Conservation (phyloP, 169 alveolate species). For the Eimeria praecox region DNA sequence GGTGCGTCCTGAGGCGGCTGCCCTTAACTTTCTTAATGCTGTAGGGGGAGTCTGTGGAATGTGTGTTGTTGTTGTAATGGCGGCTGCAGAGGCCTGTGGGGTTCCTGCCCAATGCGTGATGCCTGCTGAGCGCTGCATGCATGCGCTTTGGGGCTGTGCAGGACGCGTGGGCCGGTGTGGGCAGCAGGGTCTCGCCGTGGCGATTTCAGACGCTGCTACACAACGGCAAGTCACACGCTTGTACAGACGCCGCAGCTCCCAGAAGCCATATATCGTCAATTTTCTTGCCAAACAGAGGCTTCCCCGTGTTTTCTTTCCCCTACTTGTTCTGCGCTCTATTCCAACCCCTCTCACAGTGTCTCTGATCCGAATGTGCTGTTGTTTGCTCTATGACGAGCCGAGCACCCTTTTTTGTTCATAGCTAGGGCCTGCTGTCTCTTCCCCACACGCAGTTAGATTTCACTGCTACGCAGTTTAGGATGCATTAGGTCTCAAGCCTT, state of each 20-base stretch:
- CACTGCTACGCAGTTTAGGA: too few species aligned
- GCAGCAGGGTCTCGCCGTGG: conserved; percentile 32
- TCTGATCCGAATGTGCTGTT: not conserved
- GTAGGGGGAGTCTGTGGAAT: not conserved
- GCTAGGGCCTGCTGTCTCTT: not conserved
- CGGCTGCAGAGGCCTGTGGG: not conserved
- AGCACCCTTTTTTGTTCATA: not conserved
- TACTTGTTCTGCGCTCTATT: not conserved
- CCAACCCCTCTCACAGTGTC: not conserved
- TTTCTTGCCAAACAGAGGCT: not conserved
- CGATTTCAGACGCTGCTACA: conserved; percentile 21
- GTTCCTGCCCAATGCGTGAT: not conserved
- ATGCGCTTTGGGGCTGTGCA: conserved; percentile 31
- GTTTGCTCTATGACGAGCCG: not conserved
- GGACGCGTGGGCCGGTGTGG: conserved; percentile 72
- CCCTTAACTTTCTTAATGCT: not conserved
- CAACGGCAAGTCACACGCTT: conserved; percentile 16
- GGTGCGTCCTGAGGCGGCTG: conserved; percentile 9
- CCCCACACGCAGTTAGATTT: not conserved
- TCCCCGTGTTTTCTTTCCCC: not conserved
- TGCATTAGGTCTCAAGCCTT: too few species aligned
- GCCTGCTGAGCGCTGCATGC: not conserved
- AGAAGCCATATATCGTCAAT: not conserved
- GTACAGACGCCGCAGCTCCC: not conserved
- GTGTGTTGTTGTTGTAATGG: not conserved